These are phyloP conservation scores for Danielozyma ontarioensis DNA, from an alignment of 805 yeast genomes.

Conservation along the genomic window DNA sequence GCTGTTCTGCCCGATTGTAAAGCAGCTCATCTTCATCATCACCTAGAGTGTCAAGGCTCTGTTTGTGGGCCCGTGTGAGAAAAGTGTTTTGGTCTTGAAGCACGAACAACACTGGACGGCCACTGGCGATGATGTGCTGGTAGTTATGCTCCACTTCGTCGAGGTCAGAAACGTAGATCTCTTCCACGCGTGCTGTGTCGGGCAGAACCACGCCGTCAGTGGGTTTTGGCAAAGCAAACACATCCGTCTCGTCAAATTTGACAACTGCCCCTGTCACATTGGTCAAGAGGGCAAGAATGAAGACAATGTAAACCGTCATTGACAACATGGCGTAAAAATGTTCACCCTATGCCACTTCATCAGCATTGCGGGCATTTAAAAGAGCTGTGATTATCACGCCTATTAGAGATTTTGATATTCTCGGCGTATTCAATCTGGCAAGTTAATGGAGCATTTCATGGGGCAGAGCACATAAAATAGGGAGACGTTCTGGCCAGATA, in stretches of 20 bases:
- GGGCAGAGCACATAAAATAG: too few relatives aligned
- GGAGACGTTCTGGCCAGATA: too few relatives aligned
- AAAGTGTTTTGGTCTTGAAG: constrained; percentile 1
- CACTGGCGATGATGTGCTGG: not conserved
- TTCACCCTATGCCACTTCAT: too few relatives aligned
- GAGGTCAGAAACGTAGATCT: not conserved
- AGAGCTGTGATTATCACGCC: too few relatives aligned
- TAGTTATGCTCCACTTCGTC: not conserved
- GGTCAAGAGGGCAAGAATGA: not conserved
- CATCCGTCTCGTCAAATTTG: not conserved
- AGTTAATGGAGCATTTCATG: too few relatives aligned
- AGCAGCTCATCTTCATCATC: not conserved
- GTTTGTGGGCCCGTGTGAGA: not conserved
- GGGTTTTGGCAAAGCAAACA: not conserved
- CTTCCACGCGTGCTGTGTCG: not conserved
- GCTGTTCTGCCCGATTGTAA: not conserved
- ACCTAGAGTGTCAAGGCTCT: constrained; percentile 3
- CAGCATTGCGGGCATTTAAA: too few relatives aligned
- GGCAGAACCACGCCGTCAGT: not conserved
- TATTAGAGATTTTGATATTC: too few relatives aligned
- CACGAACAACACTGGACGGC: constrained; percentile 1
- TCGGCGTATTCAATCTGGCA: too few relatives aligned
- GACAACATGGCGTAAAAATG: too few relatives aligned
- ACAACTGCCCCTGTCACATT: not conserved
- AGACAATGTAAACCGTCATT: not conserved